Evolutionary conservation across 1,139 yeast species (phyloP), one percentile per base, ranked within the genome.

Genomic region (Williopsis jadinii): DNA sequence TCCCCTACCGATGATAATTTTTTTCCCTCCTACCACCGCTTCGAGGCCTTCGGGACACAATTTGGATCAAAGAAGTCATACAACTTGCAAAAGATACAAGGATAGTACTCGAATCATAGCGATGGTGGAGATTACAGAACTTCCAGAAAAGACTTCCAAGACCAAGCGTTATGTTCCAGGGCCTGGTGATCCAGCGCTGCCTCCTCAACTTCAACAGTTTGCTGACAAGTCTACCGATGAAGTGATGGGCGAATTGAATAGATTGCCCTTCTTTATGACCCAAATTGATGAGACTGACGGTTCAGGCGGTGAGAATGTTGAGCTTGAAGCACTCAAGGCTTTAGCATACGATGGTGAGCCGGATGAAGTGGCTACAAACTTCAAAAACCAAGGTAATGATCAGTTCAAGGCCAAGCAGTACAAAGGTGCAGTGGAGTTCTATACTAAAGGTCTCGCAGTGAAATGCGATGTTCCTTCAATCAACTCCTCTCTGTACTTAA

Each of bases 291-390:
- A 79, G 33, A 74, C 79, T 8, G 85, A 83, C 55, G 92, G 86
- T 9, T 84, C 77, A 9, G 86, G 84, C 31, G 94, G 90, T 30
- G 84, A 79, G 36, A 87, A 86, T 55, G 58, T 71, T 6, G 81
- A 77, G 41, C 64, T 94, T 19, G 97, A 92, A 58, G 98, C 98
- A 0, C 71, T 92, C 48, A 82, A 80, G 58, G 92, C 96, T 11
- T 69, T 94, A 55, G 97, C 95, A 0, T 90, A 86, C 58, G 98
- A 92, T 39, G 98, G 98, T 30, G 95, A 87, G 48, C 97, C 97
- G 0, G 80, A 84, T 53, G 98, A 92, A 56, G 69, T 90, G 37
- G 97, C 97, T 2, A 73, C 77, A 28, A 88, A 88, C 56, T 92
- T 90, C 68, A 88, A 88, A 52, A 81, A 76, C 48, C 97, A 92